Conservation (phyloP, 305 asterid genomes). For the Andrographis paniculata region DNA sequence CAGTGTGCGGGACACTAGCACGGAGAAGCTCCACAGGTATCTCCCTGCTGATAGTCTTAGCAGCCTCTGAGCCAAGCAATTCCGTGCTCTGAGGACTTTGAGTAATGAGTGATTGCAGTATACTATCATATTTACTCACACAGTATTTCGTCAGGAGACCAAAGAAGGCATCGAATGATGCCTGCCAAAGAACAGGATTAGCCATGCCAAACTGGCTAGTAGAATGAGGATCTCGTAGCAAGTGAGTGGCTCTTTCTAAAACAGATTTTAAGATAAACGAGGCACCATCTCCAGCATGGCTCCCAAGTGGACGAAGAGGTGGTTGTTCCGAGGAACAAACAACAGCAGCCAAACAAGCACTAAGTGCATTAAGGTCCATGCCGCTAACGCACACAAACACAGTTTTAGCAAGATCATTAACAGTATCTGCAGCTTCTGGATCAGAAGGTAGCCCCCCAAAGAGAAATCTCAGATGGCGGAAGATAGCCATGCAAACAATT, state of each 20-base stretch:
- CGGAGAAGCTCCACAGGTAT: conserved; percentile 91
- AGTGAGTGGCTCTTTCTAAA: conserved; percentile 71
- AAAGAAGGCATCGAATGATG: conserved; percentile 84
- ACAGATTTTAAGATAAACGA: conserved; percentile 67
- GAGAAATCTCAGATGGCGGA: conserved; percentile 68
- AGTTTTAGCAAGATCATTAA: conserved; percentile 42
- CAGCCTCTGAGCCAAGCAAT: conserved; percentile 43
- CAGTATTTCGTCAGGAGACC: conserved; percentile 72
- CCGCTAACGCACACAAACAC: conserved; percentile 44
- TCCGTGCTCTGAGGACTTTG: conserved; percentile 35
- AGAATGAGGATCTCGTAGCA: conserved; percentile 47
- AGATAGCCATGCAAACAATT: conserved; percentile 90
- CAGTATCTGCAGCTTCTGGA: conserved; percentile 43
- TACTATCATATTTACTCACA: conserved; percentile 59
- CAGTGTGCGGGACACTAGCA: conserved; percentile 85
- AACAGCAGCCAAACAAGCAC: conserved; percentile 90
- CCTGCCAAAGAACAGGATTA: conserved; percentile 85
- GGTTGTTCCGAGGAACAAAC: conserved; percentile 93
- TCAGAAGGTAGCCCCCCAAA: conserved; percentile 71
- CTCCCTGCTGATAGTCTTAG: conserved; percentile 67
- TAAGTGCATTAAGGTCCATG: conserved; percentile 82
- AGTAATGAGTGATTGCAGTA: conserved; percentile 42
- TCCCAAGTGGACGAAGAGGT: conserved; percentile 89
- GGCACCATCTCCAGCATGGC: conserved; percentile 85
- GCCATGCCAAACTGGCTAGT: conserved; percentile 47